Conservation (phyloP, 345 rosid species). For the Diplotaxis tenuifolia region DNA sequence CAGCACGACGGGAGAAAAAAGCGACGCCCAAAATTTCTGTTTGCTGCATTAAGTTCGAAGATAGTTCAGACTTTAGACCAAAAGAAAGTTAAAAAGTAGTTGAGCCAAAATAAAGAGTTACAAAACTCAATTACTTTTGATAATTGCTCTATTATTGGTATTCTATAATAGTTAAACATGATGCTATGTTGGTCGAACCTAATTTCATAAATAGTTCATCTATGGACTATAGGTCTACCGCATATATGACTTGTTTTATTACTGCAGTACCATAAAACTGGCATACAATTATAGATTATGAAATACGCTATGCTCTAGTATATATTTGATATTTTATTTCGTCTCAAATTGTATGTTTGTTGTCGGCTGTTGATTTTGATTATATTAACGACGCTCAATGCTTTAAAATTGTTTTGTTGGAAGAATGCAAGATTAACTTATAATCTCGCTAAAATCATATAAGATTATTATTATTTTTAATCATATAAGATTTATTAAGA, state of each 20-base stretch:
- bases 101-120: background rate
- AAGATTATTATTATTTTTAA: no score
- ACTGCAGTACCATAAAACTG: background rate
- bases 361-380: background rate
- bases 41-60: constrained; percentile 11
- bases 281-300: background rate
- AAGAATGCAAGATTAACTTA: no score
- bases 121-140: background rate
- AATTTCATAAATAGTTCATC: background rate
- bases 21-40: constrained; percentile 17
- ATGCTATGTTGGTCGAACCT: background rate
- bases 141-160: constrained; percentile 11
- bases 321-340: background rate
- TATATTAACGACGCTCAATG: background rate
- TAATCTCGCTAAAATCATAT: no score
- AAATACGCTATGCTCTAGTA: background rate
- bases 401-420: no score
- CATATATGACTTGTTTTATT: background rate
- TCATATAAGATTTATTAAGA: no score
- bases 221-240: background rate
- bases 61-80: constrained; percentile 25
- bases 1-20: constrained; percentile 25
- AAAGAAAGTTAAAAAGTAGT: constrained; percentile 14
- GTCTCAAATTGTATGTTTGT: background rate
- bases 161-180: background rate